These are phyloP conservation scores for Dacryopinax primogenitus DNA, from an alignment of 768 basidiomycete species.

Conservation along the genomic window DNA sequence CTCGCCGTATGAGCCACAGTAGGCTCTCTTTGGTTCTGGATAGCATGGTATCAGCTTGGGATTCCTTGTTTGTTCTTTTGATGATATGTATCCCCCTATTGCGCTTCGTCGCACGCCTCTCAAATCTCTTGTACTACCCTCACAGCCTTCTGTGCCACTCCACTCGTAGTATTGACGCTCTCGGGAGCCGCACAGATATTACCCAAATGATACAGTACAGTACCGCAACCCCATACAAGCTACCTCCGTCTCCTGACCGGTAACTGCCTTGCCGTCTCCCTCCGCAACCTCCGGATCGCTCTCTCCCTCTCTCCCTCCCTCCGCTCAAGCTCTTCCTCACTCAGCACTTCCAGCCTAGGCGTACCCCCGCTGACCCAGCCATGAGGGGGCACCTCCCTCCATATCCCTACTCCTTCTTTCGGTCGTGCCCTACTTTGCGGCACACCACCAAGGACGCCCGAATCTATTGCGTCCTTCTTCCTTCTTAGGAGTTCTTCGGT, in stretches of 20 bases:
- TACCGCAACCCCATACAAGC: neutral
- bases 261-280: neutral
- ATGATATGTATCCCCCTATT: too few relatives aligned
- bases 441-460: conserved; percentile 69
- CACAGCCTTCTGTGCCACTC: too few relatives aligned
- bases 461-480: conserved; percentile 88
- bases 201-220: neutral
- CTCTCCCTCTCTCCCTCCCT: conserved; percentile 79
- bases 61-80: too few relatives aligned
- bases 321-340: conserved; percentile 79
- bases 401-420: conserved; percentile 70
- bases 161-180: too few relatives aligned
- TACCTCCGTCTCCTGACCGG: neutral
- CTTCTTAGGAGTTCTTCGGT: conserved; percentile 93
- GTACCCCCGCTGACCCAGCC: conserved; percentile 53
- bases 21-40: too few relatives aligned
- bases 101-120: too few relatives aligned
- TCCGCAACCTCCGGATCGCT: conserved; percentile 43
- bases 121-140: too few relatives aligned
- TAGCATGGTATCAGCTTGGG: too few relatives aligned
- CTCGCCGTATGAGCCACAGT: too few relatives aligned
- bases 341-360: conserved; percentile 77
- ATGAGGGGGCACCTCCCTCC: conserved; percentile 90
- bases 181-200: too few relatives aligned
- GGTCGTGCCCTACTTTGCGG: conserved; percentile 35